These are phyloP conservation scores for Lignosus rhinocerotis DNA, from an alignment of 1,284 basidiomycete species.

Conservation along the genomic window DNA sequence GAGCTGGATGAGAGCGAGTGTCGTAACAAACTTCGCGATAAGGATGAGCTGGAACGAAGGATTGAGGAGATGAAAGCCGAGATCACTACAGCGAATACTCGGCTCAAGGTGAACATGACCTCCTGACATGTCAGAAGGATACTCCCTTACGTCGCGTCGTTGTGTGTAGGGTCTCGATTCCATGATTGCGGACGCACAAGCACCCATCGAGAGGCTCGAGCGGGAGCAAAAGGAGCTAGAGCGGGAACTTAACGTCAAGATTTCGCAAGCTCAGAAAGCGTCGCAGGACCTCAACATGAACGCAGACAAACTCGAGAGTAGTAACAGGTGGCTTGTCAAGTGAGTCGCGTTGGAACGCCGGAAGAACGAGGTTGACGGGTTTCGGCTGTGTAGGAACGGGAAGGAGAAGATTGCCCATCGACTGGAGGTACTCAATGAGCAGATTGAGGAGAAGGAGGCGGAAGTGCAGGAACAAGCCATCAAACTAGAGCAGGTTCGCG, in stretches of 20 bases:
- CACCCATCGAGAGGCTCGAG: slow-evolving; percentile 70
- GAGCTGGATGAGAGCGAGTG: slow-evolving; percentile 66
- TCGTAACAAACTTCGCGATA: slow-evolving; percentile 62
- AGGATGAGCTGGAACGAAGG: slow-evolving; percentile 58
- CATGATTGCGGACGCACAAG: slow-evolving; percentile 62
- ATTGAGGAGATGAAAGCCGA: slow-evolving; percentile 66
- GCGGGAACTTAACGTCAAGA: slow-evolving; percentile 50
- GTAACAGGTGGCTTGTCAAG: slow-evolving; percentile 67
- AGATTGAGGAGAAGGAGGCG: slow-evolving; percentile 60
- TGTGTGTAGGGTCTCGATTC: slow-evolving; percentile 61
- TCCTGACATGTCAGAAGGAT: background rate
- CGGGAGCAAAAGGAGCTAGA: slow-evolving; percentile 58
- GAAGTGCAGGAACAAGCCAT: slow-evolving; percentile 58
- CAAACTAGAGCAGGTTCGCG: slow-evolving; percentile 56
- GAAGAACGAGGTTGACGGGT: background rate
- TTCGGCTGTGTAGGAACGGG: slow-evolving; percentile 58
- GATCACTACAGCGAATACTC: slow-evolving; percentile 36
- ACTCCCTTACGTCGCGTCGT: background rate
- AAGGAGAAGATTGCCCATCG: slow-evolving; percentile 65
- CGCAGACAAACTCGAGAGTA: slow-evolving; percentile 61
- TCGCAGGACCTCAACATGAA: slow-evolving; percentile 69
- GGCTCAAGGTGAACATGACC: slow-evolving; percentile 28
- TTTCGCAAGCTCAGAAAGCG: slow-evolving; percentile 51
- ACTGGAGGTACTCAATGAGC: slow-evolving; percentile 62
- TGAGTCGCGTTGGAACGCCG: slow-evolving; percentile 31